These are phyloP conservation scores for Sclerotinia spermophila DNA, from an alignment of 2,329 filamentous ascomycete genomes.

Conservation along the genomic window DNA sequence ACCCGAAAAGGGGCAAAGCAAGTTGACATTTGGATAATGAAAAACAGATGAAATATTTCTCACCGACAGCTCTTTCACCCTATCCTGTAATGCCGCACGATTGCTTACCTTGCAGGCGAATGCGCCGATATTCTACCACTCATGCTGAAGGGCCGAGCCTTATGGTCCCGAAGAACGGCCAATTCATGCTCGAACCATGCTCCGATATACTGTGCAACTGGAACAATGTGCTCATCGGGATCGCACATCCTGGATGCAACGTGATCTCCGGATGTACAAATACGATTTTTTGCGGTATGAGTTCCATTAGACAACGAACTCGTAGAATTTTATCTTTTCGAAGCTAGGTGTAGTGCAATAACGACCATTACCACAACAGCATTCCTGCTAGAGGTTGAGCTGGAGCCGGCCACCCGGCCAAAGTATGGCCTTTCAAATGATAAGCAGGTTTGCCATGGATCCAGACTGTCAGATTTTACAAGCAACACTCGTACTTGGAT, in stretches of 20 bases:
- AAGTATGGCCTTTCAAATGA: not conserved
- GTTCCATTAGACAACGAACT: not conserved
- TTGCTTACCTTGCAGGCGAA: slow-evolving; percentile 16
- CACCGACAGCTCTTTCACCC: slow-evolving; percentile 20
- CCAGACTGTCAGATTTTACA: slow-evolving; percentile 12
- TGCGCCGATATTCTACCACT: not conserved
- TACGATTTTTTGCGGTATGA: not conserved
- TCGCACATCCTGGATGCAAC: slow-evolving; percentile 7
- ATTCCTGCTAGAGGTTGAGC: slow-evolving; percentile 7
- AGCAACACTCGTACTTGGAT: slow-evolving; percentile 13
- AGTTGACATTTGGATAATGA: slow-evolving; percentile 49
- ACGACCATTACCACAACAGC: not conserved
- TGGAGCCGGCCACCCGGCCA: slow-evolving; percentile 12
- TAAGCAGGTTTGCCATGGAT: slow-evolving; percentile 3
- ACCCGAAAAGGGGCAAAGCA: slow-evolving; percentile 56
- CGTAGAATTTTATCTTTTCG: not conserved
- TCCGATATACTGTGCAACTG: slow-evolving; percentile 2
- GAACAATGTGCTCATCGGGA: slow-evolving; percentile 11
- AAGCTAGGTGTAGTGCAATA: slow-evolving; percentile 11
- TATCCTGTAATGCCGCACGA: slow-evolving; percentile 33
- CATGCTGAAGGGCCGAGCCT: slow-evolving; percentile 12
- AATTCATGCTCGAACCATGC: not conserved
- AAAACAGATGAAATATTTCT: slow-evolving; percentile 6
- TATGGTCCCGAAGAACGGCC: slow-evolving; percentile 4
- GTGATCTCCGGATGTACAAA: slow-evolving; percentile 12